A percentile compares a stretch with the other conserved stretches of the same genome.
Evolutionary conservation across 192 early-diverging fungal genomes (phyloP).

Genomic region (Coemansia sp.): DNA sequence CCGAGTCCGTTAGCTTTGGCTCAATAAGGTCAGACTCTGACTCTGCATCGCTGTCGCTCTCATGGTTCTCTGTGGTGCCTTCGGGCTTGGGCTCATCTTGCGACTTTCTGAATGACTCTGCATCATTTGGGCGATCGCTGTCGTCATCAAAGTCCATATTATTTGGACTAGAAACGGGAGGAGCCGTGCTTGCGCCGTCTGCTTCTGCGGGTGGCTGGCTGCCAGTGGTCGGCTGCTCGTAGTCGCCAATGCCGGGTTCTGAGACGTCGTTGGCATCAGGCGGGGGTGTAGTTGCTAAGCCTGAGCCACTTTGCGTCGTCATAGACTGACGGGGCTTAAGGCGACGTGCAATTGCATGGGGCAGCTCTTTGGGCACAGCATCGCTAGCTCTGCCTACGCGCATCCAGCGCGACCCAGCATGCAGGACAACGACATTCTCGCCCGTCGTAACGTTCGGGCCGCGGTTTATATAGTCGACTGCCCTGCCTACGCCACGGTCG

Average conservation of each 20-base stretch:
- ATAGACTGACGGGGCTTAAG: slow-evolving; percentile 16
- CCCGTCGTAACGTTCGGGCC: slow-evolving; percentile 34
- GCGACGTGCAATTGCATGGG: slow-evolving; percentile 76
- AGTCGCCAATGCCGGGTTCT: slow-evolving; percentile 7
- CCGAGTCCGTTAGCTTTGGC: slow-evolving; percentile 4
- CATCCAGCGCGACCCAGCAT: slow-evolving; percentile 80
- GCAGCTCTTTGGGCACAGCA: slow-evolving; percentile 70
- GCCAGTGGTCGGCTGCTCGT: neutral
- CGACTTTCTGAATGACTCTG: neutral
- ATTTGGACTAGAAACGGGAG: neutral
- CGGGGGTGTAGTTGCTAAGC: neutral
- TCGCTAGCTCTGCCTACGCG: slow-evolving; percentile 82
- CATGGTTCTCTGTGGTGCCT: neutral
- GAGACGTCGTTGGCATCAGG: neutral
- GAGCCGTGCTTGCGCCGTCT: neutral
- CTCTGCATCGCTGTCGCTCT: neutral
- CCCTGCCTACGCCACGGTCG: slow-evolving; percentile 22
- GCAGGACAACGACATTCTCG: slow-evolving; percentile 76
- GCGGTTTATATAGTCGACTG: neutral
- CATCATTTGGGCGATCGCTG: neutral
- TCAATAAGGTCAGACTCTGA: neutral
- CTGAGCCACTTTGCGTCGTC: neutral
- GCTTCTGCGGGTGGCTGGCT: neutral
- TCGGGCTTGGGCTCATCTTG: slow-evolving; percentile 11
- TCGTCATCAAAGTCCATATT: neutral